Conservation (phyloP, 352 stramenopile species). For the Thraustochytrium striatum region DNA sequence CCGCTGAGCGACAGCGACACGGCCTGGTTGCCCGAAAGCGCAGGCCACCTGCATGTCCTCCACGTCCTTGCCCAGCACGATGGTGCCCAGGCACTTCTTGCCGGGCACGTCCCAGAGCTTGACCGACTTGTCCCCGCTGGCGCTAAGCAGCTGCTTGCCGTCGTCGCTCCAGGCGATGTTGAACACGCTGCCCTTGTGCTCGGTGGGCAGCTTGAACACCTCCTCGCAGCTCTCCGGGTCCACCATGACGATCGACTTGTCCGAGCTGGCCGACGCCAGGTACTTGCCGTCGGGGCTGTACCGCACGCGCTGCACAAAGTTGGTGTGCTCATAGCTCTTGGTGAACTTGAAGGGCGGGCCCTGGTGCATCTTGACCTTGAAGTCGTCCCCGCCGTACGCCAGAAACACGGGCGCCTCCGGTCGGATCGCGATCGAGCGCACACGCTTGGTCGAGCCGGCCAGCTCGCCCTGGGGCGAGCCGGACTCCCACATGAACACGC, state of each 20-base stretch:
- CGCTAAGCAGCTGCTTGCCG: slow-evolving; percentile 82
- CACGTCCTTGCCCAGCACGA: slow-evolving; percentile 65
- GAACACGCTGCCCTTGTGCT: slow-evolving; percentile 89
- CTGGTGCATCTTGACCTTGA: slow-evolving; percentile 86
- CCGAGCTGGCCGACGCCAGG: slow-evolving; percentile 83
- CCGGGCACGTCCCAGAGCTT: slow-evolving; percentile 62
- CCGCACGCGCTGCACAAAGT: slow-evolving; percentile 90
- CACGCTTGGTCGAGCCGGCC: slow-evolving; percentile 85
- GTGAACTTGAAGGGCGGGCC: slow-evolving; percentile 93
- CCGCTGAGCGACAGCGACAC: slow-evolving; percentile 73
- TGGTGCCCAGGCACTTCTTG: slow-evolving; percentile 61
- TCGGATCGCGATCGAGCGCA: slow-evolving; percentile 84
- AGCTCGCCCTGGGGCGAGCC: slow-evolving; percentile 90
- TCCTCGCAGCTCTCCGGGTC: slow-evolving; percentile 83
- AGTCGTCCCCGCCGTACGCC: slow-evolving; percentile 89
- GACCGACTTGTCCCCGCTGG: slow-evolving; percentile 91
- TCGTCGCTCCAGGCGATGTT: slow-evolving; percentile 83
- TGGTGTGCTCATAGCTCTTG: slow-evolving; percentile 84
- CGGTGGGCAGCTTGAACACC: slow-evolving; percentile 62
- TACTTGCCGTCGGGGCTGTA: slow-evolving; percentile 83
- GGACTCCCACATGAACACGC: slow-evolving; percentile 93
- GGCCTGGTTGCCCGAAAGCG: slow-evolving; percentile 66
- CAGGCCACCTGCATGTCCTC: slow-evolving; percentile 77
- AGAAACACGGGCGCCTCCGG: slow-evolving; percentile 87
- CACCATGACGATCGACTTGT: slow-evolving; percentile 91